phyloP scores from a whole-genome alignment of 1,284 basidiomycete genomes.

The Sanghuangporus baumii region DNA sequence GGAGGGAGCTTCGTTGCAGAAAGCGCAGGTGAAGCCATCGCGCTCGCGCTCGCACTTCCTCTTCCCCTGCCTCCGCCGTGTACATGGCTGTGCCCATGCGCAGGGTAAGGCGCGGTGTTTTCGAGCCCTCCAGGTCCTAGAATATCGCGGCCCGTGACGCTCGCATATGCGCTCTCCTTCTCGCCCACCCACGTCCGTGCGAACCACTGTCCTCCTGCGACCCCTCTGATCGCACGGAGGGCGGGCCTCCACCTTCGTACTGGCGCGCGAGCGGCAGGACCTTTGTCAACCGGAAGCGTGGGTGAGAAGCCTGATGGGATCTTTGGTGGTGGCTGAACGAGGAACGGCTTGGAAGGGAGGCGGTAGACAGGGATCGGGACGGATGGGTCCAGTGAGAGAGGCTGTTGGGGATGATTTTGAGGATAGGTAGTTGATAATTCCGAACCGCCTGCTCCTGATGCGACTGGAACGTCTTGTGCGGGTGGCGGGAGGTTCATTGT shows the following conservation, averaged over 20 bases:
- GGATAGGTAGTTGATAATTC: background rate
- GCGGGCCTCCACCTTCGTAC: conserved; percentile 67
- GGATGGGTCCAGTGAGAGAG: conserved; percentile 39
- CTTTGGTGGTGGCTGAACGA: conserved; percentile 70
- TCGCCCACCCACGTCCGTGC: conserved; percentile 70
- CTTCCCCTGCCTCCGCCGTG: background rate
- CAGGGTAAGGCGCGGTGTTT: conserved; percentile 16
- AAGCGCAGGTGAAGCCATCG: background rate
- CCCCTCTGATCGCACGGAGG: conserved; percentile 68
- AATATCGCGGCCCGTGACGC: conserved; percentile 25
- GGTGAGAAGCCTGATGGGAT: conserved; percentile 68
- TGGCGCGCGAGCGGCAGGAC: conserved; percentile 45
- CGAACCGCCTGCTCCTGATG: conserved; percentile 17
- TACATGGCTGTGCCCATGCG: conserved; percentile 22
- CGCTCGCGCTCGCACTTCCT: conserved; percentile 8
- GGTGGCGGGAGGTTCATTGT: conserved; percentile 15
- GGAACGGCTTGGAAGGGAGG: conserved; percentile 70
- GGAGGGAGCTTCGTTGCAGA: conserved; percentile 1
- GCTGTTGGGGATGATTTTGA: conserved; percentile 23
- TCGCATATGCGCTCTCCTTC: conserved; percentile 61
- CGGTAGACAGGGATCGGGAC: conserved; percentile 65
- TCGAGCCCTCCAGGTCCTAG: background rate
- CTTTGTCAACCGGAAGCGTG: conserved; percentile 56
- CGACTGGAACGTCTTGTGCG: background rate
- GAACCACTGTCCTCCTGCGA: conserved; percentile 76